Evolutionary conservation across 1,284 basidiomycete species (phyloP).

Genomic region (Ceratobasidium sp.): DNA sequence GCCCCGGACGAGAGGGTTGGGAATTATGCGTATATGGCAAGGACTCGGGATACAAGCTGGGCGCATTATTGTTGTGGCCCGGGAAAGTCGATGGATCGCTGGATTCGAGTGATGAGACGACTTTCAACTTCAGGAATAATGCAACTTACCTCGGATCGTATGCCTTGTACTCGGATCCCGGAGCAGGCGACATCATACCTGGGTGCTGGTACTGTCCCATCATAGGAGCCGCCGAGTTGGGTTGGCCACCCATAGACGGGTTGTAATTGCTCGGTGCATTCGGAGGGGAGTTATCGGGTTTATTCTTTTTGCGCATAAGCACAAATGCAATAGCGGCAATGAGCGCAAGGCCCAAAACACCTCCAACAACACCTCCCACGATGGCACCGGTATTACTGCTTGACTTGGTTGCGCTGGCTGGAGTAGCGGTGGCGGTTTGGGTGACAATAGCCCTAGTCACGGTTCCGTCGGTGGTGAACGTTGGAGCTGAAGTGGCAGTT

Average conservation of each 20-base stretch:
- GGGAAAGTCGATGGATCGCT: conserved; percentile 16
- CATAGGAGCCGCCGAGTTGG: conserved; percentile 9
- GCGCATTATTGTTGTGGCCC: neutral
- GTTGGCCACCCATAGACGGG: neutral
- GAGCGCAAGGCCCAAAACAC: conserved; percentile 41
- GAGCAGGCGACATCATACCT: conserved; percentile 4
- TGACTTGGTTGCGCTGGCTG: neutral
- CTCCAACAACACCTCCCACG: conserved; percentile 46
- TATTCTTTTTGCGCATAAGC: conserved; percentile 33
- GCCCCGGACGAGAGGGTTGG: conserved; percentile 12
- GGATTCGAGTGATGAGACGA: neutral
- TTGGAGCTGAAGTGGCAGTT: conserved; percentile 1
- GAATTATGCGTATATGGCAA: conserved; percentile 5
- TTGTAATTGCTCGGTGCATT: neutral
- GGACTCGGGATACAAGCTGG: conserved; percentile 17
- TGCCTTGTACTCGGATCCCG: neutral
- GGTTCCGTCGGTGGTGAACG: neutral
- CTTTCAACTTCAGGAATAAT: neutral
- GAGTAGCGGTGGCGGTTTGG: neutral
- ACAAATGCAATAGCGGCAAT: conserved; percentile 42
- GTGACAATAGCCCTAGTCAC: neutral
- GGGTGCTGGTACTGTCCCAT: conserved; percentile 22
- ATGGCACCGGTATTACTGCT: conserved; percentile 44
- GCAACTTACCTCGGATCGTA: conserved; percentile 24
- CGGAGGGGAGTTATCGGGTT: neutral